These are phyloP conservation scores for Mucor lusitanicus DNA, from an alignment of 371 early-diverging fungal genomes.

Conservation along the genomic window DNA sequence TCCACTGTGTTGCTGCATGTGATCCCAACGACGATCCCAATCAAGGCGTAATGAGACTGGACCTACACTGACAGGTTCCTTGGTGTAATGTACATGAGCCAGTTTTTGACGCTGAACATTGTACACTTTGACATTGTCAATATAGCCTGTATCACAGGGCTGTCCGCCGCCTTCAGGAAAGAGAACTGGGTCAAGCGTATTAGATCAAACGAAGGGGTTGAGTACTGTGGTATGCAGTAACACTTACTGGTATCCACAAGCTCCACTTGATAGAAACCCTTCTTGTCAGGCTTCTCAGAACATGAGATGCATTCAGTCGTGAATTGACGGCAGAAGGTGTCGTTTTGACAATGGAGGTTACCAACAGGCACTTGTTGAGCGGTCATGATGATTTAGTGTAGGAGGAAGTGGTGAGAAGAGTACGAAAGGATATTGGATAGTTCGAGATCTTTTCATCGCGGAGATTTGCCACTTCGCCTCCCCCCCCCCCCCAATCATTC, in stretches of 20 bases:
- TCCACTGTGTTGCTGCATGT: slow-evolving; percentile 81
- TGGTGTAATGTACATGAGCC: slow-evolving; percentile 66
- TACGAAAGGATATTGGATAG: background rate
- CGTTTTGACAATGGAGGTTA: slow-evolving; percentile 37
- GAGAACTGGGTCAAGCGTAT: slow-evolving; percentile 42
- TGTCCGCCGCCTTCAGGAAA: slow-evolving; percentile 82
- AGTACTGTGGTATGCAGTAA: too few relatives aligned
- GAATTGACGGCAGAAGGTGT: slow-evolving; percentile 35
- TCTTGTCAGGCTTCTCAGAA: slow-evolving; percentile 41
- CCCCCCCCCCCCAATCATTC: too few relatives aligned
- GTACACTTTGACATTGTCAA: slow-evolving; percentile 56
- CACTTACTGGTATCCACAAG: slow-evolving; percentile 41
- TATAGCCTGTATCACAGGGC: slow-evolving; percentile 67
- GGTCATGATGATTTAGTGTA: background rate
- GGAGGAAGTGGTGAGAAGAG: background rate
- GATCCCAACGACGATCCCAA: slow-evolving; percentile 75
- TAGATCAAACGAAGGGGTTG: background rate
- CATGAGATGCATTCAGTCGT: slow-evolving; percentile 37
- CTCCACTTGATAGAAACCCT: slow-evolving; percentile 45
- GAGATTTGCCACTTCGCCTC: too few relatives aligned
- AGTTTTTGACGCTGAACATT: slow-evolving; percentile 64
- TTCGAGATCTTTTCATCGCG: background rate
- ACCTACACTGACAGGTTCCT: slow-evolving; percentile 52
- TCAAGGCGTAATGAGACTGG: slow-evolving; percentile 61
- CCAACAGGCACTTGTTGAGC: slow-evolving; percentile 44